Conservation (phyloP, 2,329 filamentous ascomycete species). For the Pseudocercospora fijiensis region DNA sequence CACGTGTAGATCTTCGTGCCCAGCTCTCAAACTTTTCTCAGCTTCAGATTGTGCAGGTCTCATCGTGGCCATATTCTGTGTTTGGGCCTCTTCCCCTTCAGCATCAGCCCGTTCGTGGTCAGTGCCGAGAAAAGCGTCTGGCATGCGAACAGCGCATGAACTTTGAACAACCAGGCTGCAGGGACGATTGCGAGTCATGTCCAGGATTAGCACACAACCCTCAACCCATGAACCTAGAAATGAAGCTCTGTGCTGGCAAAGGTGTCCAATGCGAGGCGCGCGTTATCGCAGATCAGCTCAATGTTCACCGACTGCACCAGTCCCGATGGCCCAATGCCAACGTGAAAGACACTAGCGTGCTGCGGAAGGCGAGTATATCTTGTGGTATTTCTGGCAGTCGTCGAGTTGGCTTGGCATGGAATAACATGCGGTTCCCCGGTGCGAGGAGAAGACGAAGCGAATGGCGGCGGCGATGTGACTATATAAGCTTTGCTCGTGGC, state of each 20-base stretch:
- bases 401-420: not conserved
- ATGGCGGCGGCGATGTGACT: too few relatives aligned
- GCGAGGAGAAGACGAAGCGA: not conserved
- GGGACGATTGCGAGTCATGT: constrained; percentile 8
- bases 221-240: constrained; percentile 2
- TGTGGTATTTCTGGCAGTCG: not conserved
- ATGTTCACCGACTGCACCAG: not conserved
- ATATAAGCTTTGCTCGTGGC: too few relatives aligned
- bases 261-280: not conserved
- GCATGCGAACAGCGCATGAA: constrained; percentile 2
- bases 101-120: not conserved
- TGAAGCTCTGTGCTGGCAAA: not conserved
- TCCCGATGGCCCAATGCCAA: not conserved
- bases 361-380: not conserved
- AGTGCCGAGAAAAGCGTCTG: not conserved
- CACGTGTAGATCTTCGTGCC: not conserved
- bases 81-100: not conserved
- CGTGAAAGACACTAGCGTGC: not conserved
- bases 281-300: not conserved
- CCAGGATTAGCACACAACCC: not conserved
- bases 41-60: too few relatives aligned
- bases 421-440: not conserved
- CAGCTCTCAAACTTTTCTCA: not conserved
- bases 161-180: not conserved
- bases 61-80: not conserved